Base-by-base conservation (phyloP, 768 basidiomycete species). In the Leccinum pellstonianum region DNA sequence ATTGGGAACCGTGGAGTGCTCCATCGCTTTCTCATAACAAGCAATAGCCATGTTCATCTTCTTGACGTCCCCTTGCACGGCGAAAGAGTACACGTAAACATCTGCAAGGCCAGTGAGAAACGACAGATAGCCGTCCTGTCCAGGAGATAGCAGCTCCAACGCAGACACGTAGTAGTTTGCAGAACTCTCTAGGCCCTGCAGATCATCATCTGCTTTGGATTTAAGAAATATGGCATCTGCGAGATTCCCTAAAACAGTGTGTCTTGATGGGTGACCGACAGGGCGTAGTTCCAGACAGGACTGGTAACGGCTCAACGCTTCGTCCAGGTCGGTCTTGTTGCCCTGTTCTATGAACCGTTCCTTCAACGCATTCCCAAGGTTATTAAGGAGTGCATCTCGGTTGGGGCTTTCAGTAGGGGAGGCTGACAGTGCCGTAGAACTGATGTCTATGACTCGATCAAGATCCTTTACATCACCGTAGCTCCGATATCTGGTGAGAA, bases 111-210 rank as follows among this genome's bases (percentile, higher is more conserved):
- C 49, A 2, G 38, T 62, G 49, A 73, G 59, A 49, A 4, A 49
- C 1, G 29, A 15, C 21, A 58, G 12, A 52, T 62, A 68, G 3
- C 64, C 61, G 3, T 58, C 47, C 33, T 62, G 56, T 25, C 62
- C 62, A 2, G 66, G 64, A 41, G 66, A 54, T 21, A 49, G 55
- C 46, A 70, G 33, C 49, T 59, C 51, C 25, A 72, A 47, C 3
- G 70, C 70, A 50, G 59, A 55, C 11, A 21, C 37, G 38, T 57
- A 58, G 37, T 63, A 9, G 33, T 31, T 43, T 4, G 23, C 49
- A 47, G 70, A 57, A 38, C 23, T 56, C 48, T 75, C 63, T 31
- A 77, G 35, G 55, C 76, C 72, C 51, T 60, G 56, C 19, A 58
- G 41, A 12, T 65, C 56, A 3, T 71, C 66, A 5, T 68, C 58